Percentiles rank a stretch among this genome's conserved stretches.
phyloP scores from a whole-genome alignment of 192 early-diverging fungal genomes.

The Backusella parvicylindrica region DNA sequence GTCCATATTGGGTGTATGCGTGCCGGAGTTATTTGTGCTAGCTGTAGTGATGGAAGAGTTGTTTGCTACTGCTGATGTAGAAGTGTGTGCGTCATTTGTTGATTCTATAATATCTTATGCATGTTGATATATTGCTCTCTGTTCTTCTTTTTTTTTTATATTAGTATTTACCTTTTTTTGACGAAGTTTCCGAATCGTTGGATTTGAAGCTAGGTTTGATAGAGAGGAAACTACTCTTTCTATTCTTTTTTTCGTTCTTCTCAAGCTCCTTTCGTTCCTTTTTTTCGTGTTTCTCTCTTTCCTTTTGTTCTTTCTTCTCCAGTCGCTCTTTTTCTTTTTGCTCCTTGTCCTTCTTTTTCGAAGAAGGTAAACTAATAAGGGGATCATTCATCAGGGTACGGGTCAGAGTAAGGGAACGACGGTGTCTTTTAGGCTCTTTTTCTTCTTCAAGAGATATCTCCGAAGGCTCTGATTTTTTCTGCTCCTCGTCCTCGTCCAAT shows the following conservation, averaged over 20 bases:
- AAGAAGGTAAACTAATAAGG: not conserved
- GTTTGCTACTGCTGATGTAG: not conserved
- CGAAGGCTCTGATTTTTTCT: not conserved
- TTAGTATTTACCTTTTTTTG: not conserved
- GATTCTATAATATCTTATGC: not conserved
- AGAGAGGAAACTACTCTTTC: not conserved
- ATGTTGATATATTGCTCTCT: not conserved
- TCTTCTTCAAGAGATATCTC: not conserved
- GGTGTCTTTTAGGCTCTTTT: not conserved
- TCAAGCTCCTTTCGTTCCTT: not conserved
- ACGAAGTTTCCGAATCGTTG: not conserved
- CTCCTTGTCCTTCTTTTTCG: not conserved
- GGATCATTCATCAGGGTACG: slow-evolving; percentile 9
- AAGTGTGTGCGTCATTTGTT: not conserved
- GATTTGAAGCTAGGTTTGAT: not conserved
- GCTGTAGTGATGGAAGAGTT: not conserved
- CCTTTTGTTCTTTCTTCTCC: not conserved
- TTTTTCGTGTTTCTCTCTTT: not conserved
- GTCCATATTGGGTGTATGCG: not conserved
- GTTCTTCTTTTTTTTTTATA: not conserved
- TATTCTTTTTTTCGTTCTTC: not conserved
- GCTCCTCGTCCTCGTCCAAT: not conserved
- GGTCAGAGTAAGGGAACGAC: not conserved
- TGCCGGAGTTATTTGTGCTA: not conserved
- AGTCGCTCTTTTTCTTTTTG: not conserved